Percentiles rank a stretch among this genome's conserved stretches.
Evolutionary conservation across 352 stramenopile species (phyloP).

Genomic region (Thalassiosira oceanica): DNA sequence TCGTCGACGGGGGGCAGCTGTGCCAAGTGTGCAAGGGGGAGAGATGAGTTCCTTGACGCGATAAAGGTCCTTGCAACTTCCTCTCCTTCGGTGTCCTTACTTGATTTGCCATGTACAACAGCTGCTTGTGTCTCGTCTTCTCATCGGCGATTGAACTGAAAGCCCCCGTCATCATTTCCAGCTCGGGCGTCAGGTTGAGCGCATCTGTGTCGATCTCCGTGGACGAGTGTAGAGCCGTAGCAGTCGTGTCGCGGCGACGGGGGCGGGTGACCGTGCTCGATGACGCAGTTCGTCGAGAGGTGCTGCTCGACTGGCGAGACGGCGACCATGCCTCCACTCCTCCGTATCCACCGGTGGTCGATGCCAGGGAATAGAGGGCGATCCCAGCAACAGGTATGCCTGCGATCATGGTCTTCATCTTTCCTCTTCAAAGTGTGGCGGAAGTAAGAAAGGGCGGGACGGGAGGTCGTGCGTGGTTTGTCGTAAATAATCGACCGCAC

Average conservation of each 20-base stretch:
- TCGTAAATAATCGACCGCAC: too few relatives aligned
- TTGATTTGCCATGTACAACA: slow-evolving; percentile 84
- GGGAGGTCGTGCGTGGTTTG: too few relatives aligned
- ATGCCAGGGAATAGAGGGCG: slow-evolving; percentile 8
- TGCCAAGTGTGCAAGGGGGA: too few relatives aligned
- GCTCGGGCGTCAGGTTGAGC: slow-evolving; percentile 68
- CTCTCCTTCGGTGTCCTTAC: too few relatives aligned
- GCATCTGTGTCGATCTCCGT: slow-evolving; percentile 21
- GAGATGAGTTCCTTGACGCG: too few relatives aligned
- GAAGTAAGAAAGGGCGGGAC: too few relatives aligned
- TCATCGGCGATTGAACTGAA: slow-evolving; percentile 80
- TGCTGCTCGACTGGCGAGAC: slow-evolving; percentile 1
- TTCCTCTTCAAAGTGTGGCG: too few relatives aligned
- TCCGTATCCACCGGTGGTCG: neutral
- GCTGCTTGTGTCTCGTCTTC: slow-evolving; percentile 84
- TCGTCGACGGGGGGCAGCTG: slow-evolving; percentile 58
- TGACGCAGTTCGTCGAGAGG: neutral
- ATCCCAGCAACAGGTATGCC: slow-evolving; percentile 31
- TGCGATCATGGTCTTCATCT: slow-evolving; percentile 13
- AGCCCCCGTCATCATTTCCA: slow-evolving; percentile 64
- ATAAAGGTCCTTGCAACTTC: too few relatives aligned
- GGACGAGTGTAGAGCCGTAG: neutral
- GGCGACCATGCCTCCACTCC: slow-evolving; percentile 17
- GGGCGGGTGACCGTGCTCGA: too few relatives aligned
- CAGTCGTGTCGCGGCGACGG: too few relatives aligned